Conservation (phyloP, 2,329 filamentous ascomycete species). For the Diatrype stigma region DNA sequence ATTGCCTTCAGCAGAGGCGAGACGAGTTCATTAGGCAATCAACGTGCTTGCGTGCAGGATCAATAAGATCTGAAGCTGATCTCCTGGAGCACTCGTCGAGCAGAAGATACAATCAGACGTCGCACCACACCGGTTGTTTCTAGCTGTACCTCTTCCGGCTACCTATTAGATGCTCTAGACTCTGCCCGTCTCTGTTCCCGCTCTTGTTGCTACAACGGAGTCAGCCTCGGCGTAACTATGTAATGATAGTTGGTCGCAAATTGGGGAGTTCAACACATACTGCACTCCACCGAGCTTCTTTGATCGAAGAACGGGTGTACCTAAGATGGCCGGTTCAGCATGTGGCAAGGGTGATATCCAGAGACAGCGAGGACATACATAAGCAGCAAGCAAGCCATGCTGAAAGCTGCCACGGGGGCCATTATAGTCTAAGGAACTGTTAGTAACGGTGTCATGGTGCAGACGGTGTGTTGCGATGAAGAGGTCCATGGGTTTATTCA, state of each 20-base stretch:
- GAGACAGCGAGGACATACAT: slow-evolving; percentile 7
- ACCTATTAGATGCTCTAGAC: background rate
- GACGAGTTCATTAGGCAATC: too few relatives aligned
- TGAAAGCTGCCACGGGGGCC: slow-evolving; percentile 19
- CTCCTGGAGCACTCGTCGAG: too few relatives aligned
- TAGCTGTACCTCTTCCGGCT: too few relatives aligned
- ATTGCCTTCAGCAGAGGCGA: too few relatives aligned
- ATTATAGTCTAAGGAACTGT: slow-evolving; percentile 13
- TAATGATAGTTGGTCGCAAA: background rate
- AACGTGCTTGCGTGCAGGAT: too few relatives aligned
- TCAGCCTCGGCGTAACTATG: slow-evolving; percentile 4
- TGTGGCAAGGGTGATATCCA: background rate
- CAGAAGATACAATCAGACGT: too few relatives aligned
- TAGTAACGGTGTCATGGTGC: background rate
- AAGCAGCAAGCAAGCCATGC: slow-evolving; percentile 20
- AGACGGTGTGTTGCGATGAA: background rate
- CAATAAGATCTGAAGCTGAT: too few relatives aligned
- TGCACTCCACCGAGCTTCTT: slow-evolving; percentile 17
- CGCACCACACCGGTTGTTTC: too few relatives aligned
- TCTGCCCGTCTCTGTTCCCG: slow-evolving; percentile 3
- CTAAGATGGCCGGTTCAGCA: slow-evolving; percentile 4
- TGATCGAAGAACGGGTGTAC: slow-evolving; percentile 17
- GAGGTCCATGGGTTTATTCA: background rate
- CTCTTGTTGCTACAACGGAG: slow-evolving; percentile 11
- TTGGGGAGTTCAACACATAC: slow-evolving; percentile 5